Evolutionary conservation across 768 basidiomycete species (phyloP), one percentile per base, ranked within the genome.

Genomic region (Lanmaoa rubissima): DNA sequence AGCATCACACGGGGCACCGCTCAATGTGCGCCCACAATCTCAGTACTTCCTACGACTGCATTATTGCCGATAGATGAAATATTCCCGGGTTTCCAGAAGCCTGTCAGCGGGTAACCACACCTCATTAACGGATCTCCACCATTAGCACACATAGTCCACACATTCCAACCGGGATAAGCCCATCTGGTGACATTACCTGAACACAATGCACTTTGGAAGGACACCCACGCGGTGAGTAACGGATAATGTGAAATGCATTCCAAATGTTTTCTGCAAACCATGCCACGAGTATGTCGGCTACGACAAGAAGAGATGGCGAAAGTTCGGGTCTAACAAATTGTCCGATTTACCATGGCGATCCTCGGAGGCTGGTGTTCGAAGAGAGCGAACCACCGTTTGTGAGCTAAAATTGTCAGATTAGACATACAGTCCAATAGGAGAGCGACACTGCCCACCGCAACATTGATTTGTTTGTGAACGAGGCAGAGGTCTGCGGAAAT

Each of bases 391-490:
- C 71, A 24, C 71, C 71, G n/a, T 60, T 74, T 6, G 68, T 59
- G 17, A 73, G 69, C 71, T 73, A 53, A 2, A 17, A 16, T 44
- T 12, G 32, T 50, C 19, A 9, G 43, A 61, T 59, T 2, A 59
- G 53, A 54, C 45, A 36, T 24, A n/a, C 32, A 34, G 5, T 24
- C 41, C 6, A 41, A 35, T 36, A 10, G 2, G 41, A 48, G 21
- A 40, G n/a, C 42, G 7, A 49, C 32, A 31, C 40, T 1, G 57
- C 71, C 12, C 53, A 73, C 71, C 60, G 59, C 73, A 43, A 47
- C 56, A 49, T 46, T 60, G 48, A 73, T 73, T 28, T 73, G 71
- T 54, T 74, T 69, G 55, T 73, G 71, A 51, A 71, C 59, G 50
- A 73, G 66, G 51, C 71, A 73, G 32, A 73, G 68, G 52, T 66